A percentile compares a stretch with the other conserved stretches of the same genome.
Evolutionary conservation across 495 filamentous ascomycete genomes (phyloP).

Genomic region (Penicillium bovifimosum): DNA sequence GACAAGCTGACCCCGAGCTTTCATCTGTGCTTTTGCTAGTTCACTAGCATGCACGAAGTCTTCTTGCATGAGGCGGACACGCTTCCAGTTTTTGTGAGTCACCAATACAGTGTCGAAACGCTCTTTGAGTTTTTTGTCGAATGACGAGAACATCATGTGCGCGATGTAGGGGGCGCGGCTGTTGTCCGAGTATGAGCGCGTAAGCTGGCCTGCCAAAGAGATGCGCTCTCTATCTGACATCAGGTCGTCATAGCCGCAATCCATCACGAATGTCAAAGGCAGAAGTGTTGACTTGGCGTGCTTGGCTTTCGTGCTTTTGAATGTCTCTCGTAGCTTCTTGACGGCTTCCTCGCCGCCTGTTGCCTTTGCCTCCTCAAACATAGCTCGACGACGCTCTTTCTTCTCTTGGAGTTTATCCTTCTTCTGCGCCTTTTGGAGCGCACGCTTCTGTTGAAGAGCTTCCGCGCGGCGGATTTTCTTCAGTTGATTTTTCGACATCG

Average conservation of each 20-base stretch:
- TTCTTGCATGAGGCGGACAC: constrained; percentile 59
- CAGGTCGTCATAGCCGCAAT: constrained; percentile 86
- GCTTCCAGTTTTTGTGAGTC: constrained; percentile 72
- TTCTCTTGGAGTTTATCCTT: constrained; percentile 65
- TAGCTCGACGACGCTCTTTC: constrained; percentile 52
- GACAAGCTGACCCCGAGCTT: constrained; percentile 44
- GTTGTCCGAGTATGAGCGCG: constrained; percentile 85
- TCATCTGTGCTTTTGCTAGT: constrained; percentile 57
- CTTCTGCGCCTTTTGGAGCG: constrained; percentile 62
- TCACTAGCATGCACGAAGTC: constrained; percentile 63
- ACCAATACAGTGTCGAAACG: constrained; percentile 70
- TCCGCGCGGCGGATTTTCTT: constrained; percentile 66
- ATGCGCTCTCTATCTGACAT: constrained; percentile 81
- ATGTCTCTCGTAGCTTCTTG: constrained; percentile 25
- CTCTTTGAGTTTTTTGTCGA: constrained; percentile 66
- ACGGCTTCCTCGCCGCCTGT: constrained; percentile 25
- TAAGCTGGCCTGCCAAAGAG: constrained; percentile 76
- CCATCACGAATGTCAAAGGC: constrained; percentile 75
- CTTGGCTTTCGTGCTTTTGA: constrained; percentile 14
- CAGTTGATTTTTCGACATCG: constrained; percentile 71
- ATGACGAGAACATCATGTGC: constrained; percentile 70
- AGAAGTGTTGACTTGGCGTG: constrained; percentile 43
- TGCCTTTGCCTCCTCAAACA: constrained; percentile 28
- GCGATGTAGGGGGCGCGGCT: constrained; percentile 55
- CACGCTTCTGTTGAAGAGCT: constrained; percentile 62